Percentiles rank a stretch among this genome's conserved stretches.
Conservation (phyloP, 1,284 basidiomycete genomes). For the Ceratobasidium sp. region DNA sequence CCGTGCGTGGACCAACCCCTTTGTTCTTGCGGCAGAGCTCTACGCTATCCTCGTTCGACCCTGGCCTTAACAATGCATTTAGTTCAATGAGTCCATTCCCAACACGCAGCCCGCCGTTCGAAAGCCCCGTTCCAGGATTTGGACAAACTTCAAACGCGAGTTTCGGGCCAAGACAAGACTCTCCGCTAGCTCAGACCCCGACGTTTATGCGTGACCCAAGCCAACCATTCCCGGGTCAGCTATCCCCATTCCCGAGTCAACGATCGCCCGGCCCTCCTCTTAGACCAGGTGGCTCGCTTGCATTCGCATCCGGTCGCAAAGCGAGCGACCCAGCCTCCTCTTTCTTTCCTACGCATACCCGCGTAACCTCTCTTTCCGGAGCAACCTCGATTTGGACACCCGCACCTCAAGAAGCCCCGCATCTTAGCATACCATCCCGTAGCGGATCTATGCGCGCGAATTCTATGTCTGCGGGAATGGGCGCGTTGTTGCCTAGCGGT, state of each 20-base stretch:
- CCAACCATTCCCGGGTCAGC: slow-evolving; percentile 1
- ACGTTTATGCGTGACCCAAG: slow-evolving; percentile 19
- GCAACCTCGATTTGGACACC: slow-evolving; percentile 42
- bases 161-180: slow-evolving; percentile 1
- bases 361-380: slow-evolving; percentile 32
- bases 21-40: slow-evolving; percentile 32
- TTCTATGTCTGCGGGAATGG: slow-evolving; percentile 35
- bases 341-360: slow-evolving; percentile 35
- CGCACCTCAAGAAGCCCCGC: slow-evolving; percentile 30
- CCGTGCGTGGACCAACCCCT: slow-evolving; percentile 34
- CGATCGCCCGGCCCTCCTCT: slow-evolving; percentile 17
- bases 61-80: slow-evolving; percentile 10
- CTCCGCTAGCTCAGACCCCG: background rate
- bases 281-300: background rate
- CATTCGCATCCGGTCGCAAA: slow-evolving; percentile 2
- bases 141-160: background rate
- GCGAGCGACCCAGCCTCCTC: slow-evolving; percentile 14
- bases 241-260: slow-evolving; percentile 29
- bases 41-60: background rate
- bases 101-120: slow-evolving; percentile 7
- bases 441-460: slow-evolving; percentile 39
- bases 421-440: slow-evolving; percentile 20
- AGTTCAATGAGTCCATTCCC: slow-evolving; percentile 21
- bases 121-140: background rate
- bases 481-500: background rate